Percentiles rank a stretch among this genome's conserved stretches.
These are phyloP conservation scores for Cryptococcus sp. DNA, from an alignment of 1,284 basidiomycete genomes.

Conservation along the genomic window DNA sequence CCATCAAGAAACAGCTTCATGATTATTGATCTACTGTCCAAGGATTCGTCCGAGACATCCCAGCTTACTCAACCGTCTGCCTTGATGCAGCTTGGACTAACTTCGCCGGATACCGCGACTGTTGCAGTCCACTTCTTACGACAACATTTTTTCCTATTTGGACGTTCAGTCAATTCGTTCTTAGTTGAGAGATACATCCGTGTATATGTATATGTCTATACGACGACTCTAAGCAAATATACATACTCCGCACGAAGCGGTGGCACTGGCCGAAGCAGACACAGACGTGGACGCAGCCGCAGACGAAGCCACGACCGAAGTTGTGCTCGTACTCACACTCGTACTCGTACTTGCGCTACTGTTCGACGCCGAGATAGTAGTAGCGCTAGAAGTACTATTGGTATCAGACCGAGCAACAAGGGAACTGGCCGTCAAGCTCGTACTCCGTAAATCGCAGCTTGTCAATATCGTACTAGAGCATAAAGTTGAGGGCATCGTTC, in stretches of 20 bases:
- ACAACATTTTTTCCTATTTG: too few species aligned
- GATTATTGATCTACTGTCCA: neutral
- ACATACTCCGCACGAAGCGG: too few species aligned
- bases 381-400: neutral
- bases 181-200: too few species aligned
- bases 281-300: too few species aligned
- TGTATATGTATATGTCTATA: too few species aligned
- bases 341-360: neutral
- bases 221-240: too few species aligned
- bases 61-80: too few species aligned
- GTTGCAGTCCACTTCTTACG: too few species aligned
- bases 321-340: neutral
- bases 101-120: too few species aligned
- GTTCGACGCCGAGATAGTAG: neutral
- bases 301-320: neutral
- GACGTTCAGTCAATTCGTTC: too few species aligned
- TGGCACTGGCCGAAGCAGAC: too few species aligned
- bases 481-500: conserved; percentile 32
- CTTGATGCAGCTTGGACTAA: too few species aligned
- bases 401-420: neutral
- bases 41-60: neutral
- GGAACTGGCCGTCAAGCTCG: conserved; percentile 22
- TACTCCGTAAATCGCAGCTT: conserved; percentile 43
- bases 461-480: conserved; percentile 34
- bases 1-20: neutral